Conservation (phyloP, 2,329 filamentous ascomycete genomes). For the Trichoderma asperellum region DNA sequence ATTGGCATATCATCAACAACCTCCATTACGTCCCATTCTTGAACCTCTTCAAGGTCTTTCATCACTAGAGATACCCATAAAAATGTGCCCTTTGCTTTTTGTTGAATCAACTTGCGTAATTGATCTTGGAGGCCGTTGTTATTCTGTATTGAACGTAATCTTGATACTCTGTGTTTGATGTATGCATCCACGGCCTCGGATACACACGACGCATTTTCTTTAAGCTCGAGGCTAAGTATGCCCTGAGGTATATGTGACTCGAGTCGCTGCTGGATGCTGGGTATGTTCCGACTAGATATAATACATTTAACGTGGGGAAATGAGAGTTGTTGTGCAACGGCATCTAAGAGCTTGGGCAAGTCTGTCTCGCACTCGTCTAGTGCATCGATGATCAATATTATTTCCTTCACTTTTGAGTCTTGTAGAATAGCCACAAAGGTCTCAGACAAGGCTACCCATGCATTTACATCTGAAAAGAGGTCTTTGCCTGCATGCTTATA, state of each 20-base stretch:
- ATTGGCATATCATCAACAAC: not conserved
- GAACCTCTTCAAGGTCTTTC: not conserved
- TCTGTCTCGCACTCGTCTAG: slow-evolving; percentile 45
- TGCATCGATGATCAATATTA: slow-evolving; percentile 48
- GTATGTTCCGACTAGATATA: slow-evolving; percentile 48
- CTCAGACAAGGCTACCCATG: not conserved
- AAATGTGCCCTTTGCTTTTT: not conserved
- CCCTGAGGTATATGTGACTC: not conserved
- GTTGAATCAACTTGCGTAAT: not conserved
- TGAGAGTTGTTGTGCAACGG: slow-evolving; percentile 35
- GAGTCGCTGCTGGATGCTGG: not conserved
- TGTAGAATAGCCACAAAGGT: not conserved
- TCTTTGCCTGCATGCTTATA: not conserved
- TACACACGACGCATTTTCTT: not conserved
- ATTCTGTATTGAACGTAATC: not conserved
- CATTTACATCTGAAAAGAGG: not conserved
- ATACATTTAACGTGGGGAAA: slow-evolving; percentile 45
- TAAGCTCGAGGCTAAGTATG: not conserved
- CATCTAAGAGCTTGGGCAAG: slow-evolving; percentile 44
- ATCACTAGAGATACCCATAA: slow-evolving; percentile 2
- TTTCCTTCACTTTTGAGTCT: not conserved
- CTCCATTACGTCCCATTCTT: not conserved
- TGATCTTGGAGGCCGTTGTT: not conserved
- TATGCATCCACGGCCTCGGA: not conserved
- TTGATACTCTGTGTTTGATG: not conserved